Percentiles rank a stretch among this genome's conserved stretches.
Conservation (phyloP, 768 basidiomycete species). For the Epithele typhae region DNA sequence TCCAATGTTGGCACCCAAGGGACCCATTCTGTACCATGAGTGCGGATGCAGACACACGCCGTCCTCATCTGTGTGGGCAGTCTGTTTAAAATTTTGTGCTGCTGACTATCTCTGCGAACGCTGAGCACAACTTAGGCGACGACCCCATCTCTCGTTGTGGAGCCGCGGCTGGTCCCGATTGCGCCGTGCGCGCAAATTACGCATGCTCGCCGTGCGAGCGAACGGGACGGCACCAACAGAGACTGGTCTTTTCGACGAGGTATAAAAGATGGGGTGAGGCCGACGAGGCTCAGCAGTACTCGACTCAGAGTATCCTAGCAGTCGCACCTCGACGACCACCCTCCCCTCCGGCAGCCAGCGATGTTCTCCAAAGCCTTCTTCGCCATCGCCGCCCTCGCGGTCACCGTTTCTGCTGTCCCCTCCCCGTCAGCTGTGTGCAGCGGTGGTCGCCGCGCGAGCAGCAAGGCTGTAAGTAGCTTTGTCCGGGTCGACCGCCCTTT, state of each 20-base stretch:
- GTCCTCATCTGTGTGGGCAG: too few relatives aligned
- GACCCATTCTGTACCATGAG: too few relatives aligned
- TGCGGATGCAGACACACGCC: too few relatives aligned
- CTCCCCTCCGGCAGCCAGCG: not conserved
- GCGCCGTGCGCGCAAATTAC: too few relatives aligned
- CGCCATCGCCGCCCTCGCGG: conserved; percentile 1
- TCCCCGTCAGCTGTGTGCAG: not conserved
- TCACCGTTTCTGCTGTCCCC: not conserved
- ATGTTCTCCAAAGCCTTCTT: conserved; percentile 2
- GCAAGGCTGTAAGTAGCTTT: not conserved
- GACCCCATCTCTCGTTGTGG: too few relatives aligned
- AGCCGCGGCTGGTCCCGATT: too few relatives aligned
- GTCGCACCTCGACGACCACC: not conserved
- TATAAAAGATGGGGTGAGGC: not conserved
- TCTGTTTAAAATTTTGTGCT: too few relatives aligned
- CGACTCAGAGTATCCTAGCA: not conserved
- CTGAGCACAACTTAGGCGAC: too few relatives aligned
- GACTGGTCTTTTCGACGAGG: not conserved
- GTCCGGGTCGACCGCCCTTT: not conserved
- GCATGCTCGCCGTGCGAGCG: too few relatives aligned
- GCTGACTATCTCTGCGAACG: too few relatives aligned
- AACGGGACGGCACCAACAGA: too few relatives aligned
- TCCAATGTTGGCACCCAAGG: too few relatives aligned
- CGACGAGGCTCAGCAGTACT: not conserved
- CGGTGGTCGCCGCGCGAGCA: conserved; percentile 1